Evolutionary conservation across 2,329 filamentous ascomycete species (phyloP).

Genomic region (Cryphonectria carpinicola): DNA sequence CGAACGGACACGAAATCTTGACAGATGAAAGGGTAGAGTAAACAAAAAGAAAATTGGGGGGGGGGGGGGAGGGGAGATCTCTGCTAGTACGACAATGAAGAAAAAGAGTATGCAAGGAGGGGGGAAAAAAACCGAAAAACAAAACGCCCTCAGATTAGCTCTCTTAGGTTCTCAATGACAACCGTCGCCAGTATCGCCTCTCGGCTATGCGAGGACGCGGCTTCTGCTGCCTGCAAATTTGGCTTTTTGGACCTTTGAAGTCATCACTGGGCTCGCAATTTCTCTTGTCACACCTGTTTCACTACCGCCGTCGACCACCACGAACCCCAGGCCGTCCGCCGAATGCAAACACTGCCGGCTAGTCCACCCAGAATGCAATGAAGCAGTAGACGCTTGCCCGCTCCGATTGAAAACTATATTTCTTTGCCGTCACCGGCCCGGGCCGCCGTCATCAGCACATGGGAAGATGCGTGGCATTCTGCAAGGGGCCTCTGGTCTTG

Average conservation of each 20-base stretch:
- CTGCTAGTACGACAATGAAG: background rate
- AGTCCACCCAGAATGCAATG: background rate
- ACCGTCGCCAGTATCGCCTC: conserved; percentile 33
- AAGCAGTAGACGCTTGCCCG: conserved; percentile 27
- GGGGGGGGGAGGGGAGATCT: background rate
- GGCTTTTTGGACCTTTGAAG: conserved; percentile 43
- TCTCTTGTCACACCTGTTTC: conserved; percentile 23
- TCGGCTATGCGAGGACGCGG: conserved; percentile 23
- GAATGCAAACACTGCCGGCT: background rate
- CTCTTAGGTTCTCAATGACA: conserved; percentile 47
- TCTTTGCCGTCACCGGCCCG: conserved; percentile 35
- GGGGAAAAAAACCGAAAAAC: conserved; percentile 1
- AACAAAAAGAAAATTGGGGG: conserved; percentile 13
- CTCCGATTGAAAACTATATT: conserved; percentile 49
- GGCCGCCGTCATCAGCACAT: background rate
- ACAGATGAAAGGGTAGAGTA: background rate
- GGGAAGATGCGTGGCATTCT: background rate
- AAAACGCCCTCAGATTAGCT: conserved; percentile 46
- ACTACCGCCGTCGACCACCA: conserved; percentile 6
- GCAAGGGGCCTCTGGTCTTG: conserved; percentile 18
- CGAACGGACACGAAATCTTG: background rate
- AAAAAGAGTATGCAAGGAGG: conserved; percentile 6
- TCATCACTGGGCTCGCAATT: conserved; percentile 42
- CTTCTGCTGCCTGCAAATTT: conserved; percentile 46
- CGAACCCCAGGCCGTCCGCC: conserved; percentile 6